A percentile compares a stretch with the other conserved stretches of the same genome.
Conservation (phyloP, 2,329 filamentous ascomycete genomes). For the Aureobasidium namibiae region DNA sequence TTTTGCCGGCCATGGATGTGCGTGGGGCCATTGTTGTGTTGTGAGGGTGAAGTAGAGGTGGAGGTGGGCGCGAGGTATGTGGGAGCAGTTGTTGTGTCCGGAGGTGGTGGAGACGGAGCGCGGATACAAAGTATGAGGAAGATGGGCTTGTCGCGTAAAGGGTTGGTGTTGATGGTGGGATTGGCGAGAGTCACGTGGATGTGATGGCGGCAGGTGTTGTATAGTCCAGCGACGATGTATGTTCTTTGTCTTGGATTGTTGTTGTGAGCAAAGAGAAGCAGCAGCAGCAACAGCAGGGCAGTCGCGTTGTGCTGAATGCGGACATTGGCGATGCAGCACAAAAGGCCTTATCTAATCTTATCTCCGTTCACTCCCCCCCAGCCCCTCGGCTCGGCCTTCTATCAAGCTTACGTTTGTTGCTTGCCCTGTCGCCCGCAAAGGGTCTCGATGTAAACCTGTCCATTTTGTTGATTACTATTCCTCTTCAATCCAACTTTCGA, state of each 20-base stretch:
- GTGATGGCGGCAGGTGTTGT: background rate
- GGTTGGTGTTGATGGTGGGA: no score
- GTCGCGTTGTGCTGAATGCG: background rate
- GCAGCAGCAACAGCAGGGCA: background rate
- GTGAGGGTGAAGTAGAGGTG: background rate
- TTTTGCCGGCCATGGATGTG: constrained; percentile 17
- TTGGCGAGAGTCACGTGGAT: background rate
- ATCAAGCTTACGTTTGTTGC: background rate
- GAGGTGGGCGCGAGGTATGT: background rate
- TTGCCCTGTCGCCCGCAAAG: background rate
- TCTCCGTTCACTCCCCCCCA: background rate
- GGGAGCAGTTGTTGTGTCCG: background rate
- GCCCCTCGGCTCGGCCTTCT: background rate
- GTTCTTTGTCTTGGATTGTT: background rate
- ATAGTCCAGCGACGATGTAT: background rate
- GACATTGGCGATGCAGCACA: no score
- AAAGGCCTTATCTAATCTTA: constrained; percentile 8
- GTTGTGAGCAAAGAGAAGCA: background rate
- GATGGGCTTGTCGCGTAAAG: no score
- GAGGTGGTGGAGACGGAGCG: background rate
- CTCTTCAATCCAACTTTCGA: background rate
- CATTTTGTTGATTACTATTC: background rate
- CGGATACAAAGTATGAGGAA: no score
- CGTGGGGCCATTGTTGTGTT: constrained; percentile 1
- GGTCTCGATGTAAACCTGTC: background rate